A percentile compares a stretch with the other conserved stretches of the same genome.
phyloP scores from a whole-genome alignment of 352 stramenopile genomes.

The Pythium aquatile region DNA sequence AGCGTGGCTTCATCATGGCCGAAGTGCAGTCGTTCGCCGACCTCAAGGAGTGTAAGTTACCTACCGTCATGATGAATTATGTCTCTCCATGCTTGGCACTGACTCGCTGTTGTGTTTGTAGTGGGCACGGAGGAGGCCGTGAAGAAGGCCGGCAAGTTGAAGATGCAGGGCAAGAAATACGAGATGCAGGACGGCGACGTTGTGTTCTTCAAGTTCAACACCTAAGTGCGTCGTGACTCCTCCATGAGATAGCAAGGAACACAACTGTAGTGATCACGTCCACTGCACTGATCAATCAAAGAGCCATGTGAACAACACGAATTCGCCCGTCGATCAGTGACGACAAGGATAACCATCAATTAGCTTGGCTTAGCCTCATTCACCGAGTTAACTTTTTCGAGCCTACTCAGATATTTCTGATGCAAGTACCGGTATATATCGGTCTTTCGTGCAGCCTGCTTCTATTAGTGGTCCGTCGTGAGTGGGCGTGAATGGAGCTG shows the following conservation, averaged over 20 bases:
- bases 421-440: background rate
- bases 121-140: constrained; percentile 84
- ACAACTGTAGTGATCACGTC: constrained; percentile 2
- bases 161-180: constrained; percentile 91
- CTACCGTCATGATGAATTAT: background rate
- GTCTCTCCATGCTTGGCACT: background rate
- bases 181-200: constrained; percentile 87
- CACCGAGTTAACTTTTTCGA: background rate
- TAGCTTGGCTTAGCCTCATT: background rate
- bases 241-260: background rate
- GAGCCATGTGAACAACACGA: background rate
- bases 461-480: constrained; percentile 10
- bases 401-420: background rate
- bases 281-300: background rate
- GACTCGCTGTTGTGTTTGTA: constrained; percentile 22
- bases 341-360: background rate
- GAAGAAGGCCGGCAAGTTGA: constrained; percentile 88
- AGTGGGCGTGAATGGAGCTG: constrained; percentile 14
- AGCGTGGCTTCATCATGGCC: constrained; percentile 99
- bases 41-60: constrained; percentile 85
- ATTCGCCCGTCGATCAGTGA: background rate
- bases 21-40: constrained; percentile 88
- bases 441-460: background rate
- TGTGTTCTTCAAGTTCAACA: constrained; percentile 94
- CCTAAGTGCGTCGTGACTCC: constrained; percentile 44